A percentile compares a stretch with the other conserved stretches of the same genome.
Evolutionary conservation across 345 rosid species (phyloP).

Genomic region (Crucihimalaya himalaica): DNA sequence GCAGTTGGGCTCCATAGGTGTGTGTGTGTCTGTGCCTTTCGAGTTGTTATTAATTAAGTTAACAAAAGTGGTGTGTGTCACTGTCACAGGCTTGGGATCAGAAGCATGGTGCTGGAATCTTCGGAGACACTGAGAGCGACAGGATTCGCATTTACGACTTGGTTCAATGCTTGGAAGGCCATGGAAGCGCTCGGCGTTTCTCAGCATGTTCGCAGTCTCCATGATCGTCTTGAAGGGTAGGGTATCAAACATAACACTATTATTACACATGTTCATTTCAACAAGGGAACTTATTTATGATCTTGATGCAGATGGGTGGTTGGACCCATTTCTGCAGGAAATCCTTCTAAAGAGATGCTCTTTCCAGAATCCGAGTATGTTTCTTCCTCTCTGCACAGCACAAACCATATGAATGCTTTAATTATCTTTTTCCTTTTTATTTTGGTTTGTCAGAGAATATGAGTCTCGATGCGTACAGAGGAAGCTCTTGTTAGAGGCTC

Average conservation of each 20-base stretch:
- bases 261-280: not conserved
- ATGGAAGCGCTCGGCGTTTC: slow-evolving; percentile 64
- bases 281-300: not conserved
- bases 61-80: slow-evolving; percentile 5
- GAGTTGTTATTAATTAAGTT: slow-evolving; percentile 1
- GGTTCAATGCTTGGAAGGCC: slow-evolving; percentile 77
- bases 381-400: slow-evolving; percentile 12
- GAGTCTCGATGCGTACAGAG: slow-evolving; percentile 64
- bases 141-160: slow-evolving; percentile 56
- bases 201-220: slow-evolving; percentile 49
- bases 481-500: slow-evolving; percentile 54
- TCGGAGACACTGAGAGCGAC: slow-evolving; percentile 53
- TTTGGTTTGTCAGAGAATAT: slow-evolving; percentile 41
- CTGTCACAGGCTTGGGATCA: slow-evolving; percentile 61
- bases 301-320: slow-evolving; percentile 42
- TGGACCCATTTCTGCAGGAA: slow-evolving; percentile 28
- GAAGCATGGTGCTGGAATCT: slow-evolving; percentile 71
- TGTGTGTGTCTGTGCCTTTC: not conserved
- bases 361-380: slow-evolving; percentile 45
- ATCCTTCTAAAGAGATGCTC: slow-evolving; percentile 29
- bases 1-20: slow-evolving; percentile 69
- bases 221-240: slow-evolving; percentile 47
- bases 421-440: not conserved
- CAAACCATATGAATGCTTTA: not conserved
- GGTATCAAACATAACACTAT: slow-evolving; percentile 38